Percentiles rank a stretch among this genome's conserved stretches.
Conservation (phyloP, 2,329 filamentous ascomycete genomes). For the Neofusicoccum kwambonambiense region DNA sequence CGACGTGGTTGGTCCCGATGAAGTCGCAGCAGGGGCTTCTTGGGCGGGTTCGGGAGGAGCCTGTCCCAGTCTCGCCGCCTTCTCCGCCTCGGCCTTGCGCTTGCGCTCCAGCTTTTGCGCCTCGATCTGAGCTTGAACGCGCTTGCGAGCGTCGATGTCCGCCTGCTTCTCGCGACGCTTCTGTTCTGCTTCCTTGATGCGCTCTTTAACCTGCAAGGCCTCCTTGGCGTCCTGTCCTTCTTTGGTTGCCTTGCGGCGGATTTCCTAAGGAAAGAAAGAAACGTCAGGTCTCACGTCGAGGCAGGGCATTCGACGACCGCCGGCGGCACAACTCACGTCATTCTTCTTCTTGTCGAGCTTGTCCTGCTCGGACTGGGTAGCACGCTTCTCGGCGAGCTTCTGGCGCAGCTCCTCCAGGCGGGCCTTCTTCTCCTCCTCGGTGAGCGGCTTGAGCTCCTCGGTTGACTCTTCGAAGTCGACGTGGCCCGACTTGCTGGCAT, state of each 20-base stretch:
- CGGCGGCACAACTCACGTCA: slow-evolving; percentile 57
- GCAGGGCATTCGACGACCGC: neutral
- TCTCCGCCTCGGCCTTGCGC: slow-evolving; percentile 79
- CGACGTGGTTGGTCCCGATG: slow-evolving; percentile 49
- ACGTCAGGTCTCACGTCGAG: slow-evolving; percentile 10
- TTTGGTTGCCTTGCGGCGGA: slow-evolving; percentile 82
- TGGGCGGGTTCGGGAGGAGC: slow-evolving; percentile 51
- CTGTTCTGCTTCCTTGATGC: slow-evolving; percentile 82
- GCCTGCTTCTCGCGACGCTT: slow-evolving; percentile 87
- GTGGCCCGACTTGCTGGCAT: slow-evolving; percentile 73
- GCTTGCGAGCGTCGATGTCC: slow-evolving; percentile 80
- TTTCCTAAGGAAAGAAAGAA: slow-evolving; percentile 45
- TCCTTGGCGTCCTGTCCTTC: slow-evolving; percentile 89
- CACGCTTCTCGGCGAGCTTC: slow-evolving; percentile 71
- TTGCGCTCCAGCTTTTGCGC: slow-evolving; percentile 89
- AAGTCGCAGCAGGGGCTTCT: slow-evolving; percentile 46
- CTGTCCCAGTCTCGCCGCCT: slow-evolving; percentile 80
- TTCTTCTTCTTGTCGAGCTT: slow-evolving; percentile 82
- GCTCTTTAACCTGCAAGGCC: slow-evolving; percentile 81
- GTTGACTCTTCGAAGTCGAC: slow-evolving; percentile 83
- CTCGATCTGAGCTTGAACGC: slow-evolving; percentile 90
- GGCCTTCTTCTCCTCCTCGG: slow-evolving; percentile 85
- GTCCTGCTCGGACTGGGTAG: slow-evolving; percentile 66
- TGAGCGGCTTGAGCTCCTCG: slow-evolving; percentile 86
- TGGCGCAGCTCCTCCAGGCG: slow-evolving; percentile 72